Evolutionary conservation across 495 filamentous ascomycete genomes (phyloP).

Genomic region (Penicillium roqueforti): DNA sequence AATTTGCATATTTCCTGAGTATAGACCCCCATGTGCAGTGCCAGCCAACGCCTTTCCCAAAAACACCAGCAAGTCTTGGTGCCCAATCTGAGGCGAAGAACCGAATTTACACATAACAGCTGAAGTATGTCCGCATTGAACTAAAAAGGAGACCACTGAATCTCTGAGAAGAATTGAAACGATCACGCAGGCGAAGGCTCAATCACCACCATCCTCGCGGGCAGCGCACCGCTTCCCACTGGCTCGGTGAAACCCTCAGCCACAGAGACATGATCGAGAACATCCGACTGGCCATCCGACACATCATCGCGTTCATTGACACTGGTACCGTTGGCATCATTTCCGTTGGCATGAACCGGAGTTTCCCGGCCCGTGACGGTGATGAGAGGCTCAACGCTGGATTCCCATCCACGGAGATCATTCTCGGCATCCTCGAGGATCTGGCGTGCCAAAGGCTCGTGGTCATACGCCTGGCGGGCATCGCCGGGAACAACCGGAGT

Average conservation of each 20-base stretch:
- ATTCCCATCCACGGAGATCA: conserved; percentile 70
- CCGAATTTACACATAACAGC: conserved; percentile 3
- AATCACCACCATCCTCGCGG: conserved; percentile 2
- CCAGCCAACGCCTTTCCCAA: conserved; percentile 3
- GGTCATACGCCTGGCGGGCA: conserved; percentile 58
- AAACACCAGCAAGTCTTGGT: not conserved
- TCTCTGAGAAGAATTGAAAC: not conserved
- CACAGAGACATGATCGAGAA: not conserved
- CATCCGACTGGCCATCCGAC: conserved; percentile 2
- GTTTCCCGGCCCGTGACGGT: not conserved
- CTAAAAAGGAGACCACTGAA: not conserved
- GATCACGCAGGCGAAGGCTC: conserved; percentile 1
- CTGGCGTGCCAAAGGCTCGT: conserved; percentile 63
- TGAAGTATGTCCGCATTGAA: not conserved
- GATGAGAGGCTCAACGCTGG: conserved; percentile 21
- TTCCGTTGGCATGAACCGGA: not conserved
- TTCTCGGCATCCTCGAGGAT: conserved; percentile 92
- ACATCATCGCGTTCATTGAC: not conserved
- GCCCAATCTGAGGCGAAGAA: conserved; percentile 1
- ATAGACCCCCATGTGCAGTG: conserved; percentile 1
- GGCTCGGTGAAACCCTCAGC: conserved; percentile 3
- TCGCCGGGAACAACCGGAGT: conserved; percentile 87
- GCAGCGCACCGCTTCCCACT: conserved; percentile 4
- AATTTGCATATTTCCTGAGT: conserved; percentile 10
- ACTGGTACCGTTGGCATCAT: not conserved